phyloP scores from a whole-genome alignment of 495 filamentous ascomycete genomes.

The Penicillium soppii region DNA sequence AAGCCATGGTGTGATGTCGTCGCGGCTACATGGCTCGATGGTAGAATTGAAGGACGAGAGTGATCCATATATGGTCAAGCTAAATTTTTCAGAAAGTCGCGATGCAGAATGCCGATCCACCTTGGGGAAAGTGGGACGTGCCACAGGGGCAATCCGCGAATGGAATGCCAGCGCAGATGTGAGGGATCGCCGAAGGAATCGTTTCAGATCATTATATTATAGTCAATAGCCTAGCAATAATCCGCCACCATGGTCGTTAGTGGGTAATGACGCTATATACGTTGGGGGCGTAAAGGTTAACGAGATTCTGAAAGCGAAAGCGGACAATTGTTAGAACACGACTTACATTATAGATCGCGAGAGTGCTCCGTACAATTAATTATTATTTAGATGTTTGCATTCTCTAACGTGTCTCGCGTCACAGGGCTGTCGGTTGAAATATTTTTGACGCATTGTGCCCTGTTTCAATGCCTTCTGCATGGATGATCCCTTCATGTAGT shows the following conservation, averaged over 20 bases:
- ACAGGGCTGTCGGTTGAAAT: slow-evolving; percentile 2
- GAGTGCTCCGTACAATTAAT: too few species aligned
- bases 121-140: slow-evolving; percentile 22
- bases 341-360: too few species aligned
- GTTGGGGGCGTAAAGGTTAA: too few species aligned
- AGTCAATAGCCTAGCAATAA: not conserved
- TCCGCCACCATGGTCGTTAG: too few species aligned
- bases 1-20: slow-evolving; percentile 23
- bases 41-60: not conserved
- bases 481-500: slow-evolving; percentile 17
- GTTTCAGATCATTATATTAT: not conserved
- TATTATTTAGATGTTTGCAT: slow-evolving; percentile 2
- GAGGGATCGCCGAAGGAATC: slow-evolving; percentile 7
- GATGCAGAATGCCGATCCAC: slow-evolving; percentile 19
- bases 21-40: slow-evolving; percentile 10
- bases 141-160: slow-evolving; percentile 19
- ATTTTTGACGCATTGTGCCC: not conserved
- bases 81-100: slow-evolving; percentile 3
- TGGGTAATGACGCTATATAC: too few species aligned
- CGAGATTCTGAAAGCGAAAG: too few species aligned
- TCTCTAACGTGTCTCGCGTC: slow-evolving; percentile 1
- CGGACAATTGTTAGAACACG: too few species aligned
- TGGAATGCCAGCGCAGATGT: slow-evolving; percentile 20
- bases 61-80: slow-evolving; percentile 3
- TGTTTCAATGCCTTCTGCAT: slow-evolving; percentile 4